Conservation (phyloP, 345 rosid species). For the Conringia planisiliqua region DNA sequence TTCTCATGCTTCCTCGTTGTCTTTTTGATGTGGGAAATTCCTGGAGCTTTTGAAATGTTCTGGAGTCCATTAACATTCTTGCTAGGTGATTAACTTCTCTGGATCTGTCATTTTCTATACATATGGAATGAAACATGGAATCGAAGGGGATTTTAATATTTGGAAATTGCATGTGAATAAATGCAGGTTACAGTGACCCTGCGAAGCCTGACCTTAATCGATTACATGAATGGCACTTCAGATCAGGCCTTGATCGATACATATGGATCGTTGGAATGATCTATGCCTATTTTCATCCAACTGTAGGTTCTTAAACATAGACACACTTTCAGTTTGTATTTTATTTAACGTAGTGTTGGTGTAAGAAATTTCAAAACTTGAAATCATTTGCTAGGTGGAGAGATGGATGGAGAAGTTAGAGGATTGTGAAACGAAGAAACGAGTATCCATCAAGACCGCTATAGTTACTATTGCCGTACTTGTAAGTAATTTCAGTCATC, state of each 20-base stretch:
- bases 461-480: slow-evolving; percentile 47
- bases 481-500: slow-evolving; percentile 47
- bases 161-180: slow-evolving; percentile 5
- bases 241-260: slow-evolving; percentile 98
- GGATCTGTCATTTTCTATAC: neutral
- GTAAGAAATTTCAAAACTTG: slow-evolving; percentile 18
- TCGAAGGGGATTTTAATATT: neutral
- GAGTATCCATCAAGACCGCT: slow-evolving; percentile 56
- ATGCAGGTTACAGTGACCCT: slow-evolving; percentile 84
- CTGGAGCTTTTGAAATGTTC: slow-evolving; percentile 73
- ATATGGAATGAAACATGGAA: neutral
- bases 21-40: slow-evolving; percentile 88
- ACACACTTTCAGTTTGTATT: neutral
- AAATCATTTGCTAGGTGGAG: slow-evolving; percentile 59
- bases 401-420: slow-evolving; percentile 98
- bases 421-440: slow-evolving; percentile 76
- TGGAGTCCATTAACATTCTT: slow-evolving; percentile 81
- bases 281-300: slow-evolving; percentile 94
- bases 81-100: slow-evolving; percentile 49
- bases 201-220: slow-evolving; percentile 84
- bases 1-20: slow-evolving; percentile 81
- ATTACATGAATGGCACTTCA: slow-evolving; percentile 92
- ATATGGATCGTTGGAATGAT: slow-evolving; percentile 97
- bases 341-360: neutral
- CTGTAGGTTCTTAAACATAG: slow-evolving; percentile 44